phyloP scores from a whole-genome alignment of 495 filamentous ascomycete genomes.

The Talaromyces thailandensis region DNA sequence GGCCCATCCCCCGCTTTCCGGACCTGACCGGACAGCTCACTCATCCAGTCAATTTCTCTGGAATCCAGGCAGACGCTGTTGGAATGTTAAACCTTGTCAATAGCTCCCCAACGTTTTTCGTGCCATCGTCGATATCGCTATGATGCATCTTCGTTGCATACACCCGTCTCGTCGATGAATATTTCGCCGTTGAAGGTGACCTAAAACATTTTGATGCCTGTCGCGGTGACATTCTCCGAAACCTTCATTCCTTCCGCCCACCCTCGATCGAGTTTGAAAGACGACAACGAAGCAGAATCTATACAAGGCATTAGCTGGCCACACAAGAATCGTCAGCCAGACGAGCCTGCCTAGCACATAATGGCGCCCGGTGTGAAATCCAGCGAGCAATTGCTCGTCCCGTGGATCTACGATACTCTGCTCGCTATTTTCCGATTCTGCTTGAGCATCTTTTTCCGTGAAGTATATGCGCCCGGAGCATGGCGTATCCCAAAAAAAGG shows the following conservation, averaged over 20 bases:
- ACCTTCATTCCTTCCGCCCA: background rate
- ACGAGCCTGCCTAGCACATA: background rate
- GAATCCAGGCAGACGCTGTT: background rate
- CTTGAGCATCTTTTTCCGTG: constrained; percentile 83
- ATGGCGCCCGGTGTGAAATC: background rate
- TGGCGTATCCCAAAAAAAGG: constrained; percentile 72
- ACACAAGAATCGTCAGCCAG: background rate
- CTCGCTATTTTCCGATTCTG: constrained; percentile 8
- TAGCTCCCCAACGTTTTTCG: background rate
- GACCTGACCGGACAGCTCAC: background rate
- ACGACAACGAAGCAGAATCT: background rate
- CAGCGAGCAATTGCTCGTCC: constrained; percentile 3
- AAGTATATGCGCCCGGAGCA: constrained; percentile 73
- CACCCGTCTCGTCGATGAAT: background rate
- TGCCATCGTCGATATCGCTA: background rate
- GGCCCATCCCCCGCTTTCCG: background rate
- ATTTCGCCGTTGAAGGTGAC: background rate
- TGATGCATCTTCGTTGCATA: background rate
- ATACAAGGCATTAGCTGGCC: background rate
- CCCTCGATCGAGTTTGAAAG: background rate
- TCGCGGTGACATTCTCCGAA: background rate
- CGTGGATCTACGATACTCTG: constrained; percentile 8
- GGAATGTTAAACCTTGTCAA: background rate
- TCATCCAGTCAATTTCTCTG: background rate
- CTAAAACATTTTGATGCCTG: background rate